Conservation (phyloP, 116 monocot species). For the Phalaenopsis hybrid region DNA sequence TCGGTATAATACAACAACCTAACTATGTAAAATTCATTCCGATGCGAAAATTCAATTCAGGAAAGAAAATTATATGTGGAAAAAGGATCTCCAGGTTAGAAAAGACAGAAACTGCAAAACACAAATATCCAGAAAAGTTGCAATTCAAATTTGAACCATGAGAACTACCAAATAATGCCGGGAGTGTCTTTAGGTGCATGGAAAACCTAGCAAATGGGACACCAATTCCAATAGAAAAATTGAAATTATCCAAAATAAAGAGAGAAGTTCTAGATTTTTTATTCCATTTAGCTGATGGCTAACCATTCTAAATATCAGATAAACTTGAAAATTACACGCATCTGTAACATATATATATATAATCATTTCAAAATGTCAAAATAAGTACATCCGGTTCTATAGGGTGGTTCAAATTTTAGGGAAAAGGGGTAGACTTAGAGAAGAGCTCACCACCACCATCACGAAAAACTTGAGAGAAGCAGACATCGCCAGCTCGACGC, state of each 20-base stretch:
- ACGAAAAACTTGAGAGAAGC: slow-evolving; percentile 79
- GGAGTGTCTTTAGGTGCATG: not conserved
- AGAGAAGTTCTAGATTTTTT: not conserved
- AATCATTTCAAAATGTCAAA: not conserved
- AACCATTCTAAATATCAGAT: not conserved
- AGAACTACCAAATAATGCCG: not conserved
- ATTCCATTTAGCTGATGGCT: not conserved
- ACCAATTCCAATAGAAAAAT: not conserved
- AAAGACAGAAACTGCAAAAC: not conserved
- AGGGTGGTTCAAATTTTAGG: not conserved
- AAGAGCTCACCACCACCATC: slow-evolving; percentile 60
- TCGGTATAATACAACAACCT: not conserved
- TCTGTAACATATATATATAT: too few relatives aligned
- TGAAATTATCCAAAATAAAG: not conserved
- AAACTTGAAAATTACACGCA: too few relatives aligned
- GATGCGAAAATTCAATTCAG: not conserved
- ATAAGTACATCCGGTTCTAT: not conserved
- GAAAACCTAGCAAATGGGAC: not conserved
- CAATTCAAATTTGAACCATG: not conserved
- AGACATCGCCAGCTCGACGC: slow-evolving; percentile 88
- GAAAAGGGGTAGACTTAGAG: not conserved
- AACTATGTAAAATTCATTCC: not conserved
- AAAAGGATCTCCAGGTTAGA: not conserved
- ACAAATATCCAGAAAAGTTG: not conserved
- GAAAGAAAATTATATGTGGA: not conserved